Percentiles rank a stretch among this genome's conserved stretches.
These are phyloP conservation scores for Aspergillus indologenus DNA, from an alignment of 495 filamentous ascomycete species.

Conservation along the genomic window DNA sequence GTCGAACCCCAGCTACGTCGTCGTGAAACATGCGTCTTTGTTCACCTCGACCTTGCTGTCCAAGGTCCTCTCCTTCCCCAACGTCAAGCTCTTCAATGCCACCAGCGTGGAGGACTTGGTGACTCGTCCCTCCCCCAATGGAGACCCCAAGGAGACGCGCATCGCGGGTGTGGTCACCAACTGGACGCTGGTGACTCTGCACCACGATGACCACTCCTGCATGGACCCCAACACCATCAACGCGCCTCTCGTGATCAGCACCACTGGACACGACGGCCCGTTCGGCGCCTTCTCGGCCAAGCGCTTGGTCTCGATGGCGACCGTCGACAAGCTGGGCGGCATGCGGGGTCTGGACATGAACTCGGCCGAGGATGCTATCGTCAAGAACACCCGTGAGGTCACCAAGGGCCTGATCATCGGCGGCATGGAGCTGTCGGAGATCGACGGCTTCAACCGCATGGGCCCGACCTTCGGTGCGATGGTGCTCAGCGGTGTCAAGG, in stretches of 20 bases:
- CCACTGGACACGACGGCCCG: constrained; percentile 86
- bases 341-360: constrained; percentile 94
- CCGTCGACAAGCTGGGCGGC: constrained; percentile 76
- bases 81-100: constrained; percentile 94
- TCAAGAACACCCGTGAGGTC: constrained; percentile 83
- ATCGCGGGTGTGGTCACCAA: constrained; percentile 90
- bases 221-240: constrained; percentile 98
- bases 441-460: constrained; percentile 88
- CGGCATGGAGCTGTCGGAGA: constrained; percentile 88
- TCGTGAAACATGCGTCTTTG: constrained; percentile 89
- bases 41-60: constrained; percentile 84
- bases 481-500: constrained; percentile 80
- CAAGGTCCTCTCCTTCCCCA: constrained; percentile 76
- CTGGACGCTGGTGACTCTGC: constrained; percentile 87
- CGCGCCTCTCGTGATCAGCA: constrained; percentile 77
- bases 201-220: constrained; percentile 89
- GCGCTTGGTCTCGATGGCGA: constrained; percentile 77
- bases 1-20: constrained; percentile 77
- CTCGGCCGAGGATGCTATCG: constrained; percentile 83
- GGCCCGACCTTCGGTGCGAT: constrained; percentile 78
- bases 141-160: constrained; percentile 49
- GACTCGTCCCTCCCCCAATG: constrained; percentile 55
- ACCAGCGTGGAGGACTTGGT: constrained; percentile 89
- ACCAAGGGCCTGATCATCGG: constrained; percentile 85
- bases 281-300: constrained; percentile 88